Percentiles rank a stretch among this genome's conserved stretches.
Conservation (phyloP, 164 flowering plant genomes). For the Pachysandra terminalis region DNA sequence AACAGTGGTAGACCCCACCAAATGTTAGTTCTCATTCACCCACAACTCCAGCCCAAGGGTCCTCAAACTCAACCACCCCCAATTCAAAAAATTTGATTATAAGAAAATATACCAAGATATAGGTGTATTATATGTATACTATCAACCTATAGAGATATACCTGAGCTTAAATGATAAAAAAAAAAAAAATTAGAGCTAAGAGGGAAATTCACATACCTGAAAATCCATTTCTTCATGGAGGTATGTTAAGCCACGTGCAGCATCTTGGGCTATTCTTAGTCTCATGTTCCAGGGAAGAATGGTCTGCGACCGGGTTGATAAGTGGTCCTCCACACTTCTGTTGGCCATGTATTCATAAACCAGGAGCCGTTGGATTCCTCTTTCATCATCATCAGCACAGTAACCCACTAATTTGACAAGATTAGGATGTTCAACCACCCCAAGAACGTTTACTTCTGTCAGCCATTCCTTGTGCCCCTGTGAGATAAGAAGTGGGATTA, state of each 20-base stretch:
- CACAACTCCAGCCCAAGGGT: too few relatives aligned
- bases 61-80: too few relatives aligned
- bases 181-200: too few relatives aligned
- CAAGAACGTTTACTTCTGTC: constrained; percentile 91
- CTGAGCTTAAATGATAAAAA: background rate
- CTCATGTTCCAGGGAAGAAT: constrained; percentile 80
- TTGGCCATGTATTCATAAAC: constrained; percentile 87
- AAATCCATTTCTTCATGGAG: constrained; percentile 92
- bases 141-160: background rate
- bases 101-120: too few relatives aligned
- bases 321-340: constrained; percentile 78
- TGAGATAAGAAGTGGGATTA: constrained; percentile 4
- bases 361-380: constrained; percentile 89
- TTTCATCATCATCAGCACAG: constrained; percentile 92
- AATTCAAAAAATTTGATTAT: too few relatives aligned
- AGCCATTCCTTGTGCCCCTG: constrained; percentile 99
- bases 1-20: too few relatives aligned
- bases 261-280: constrained; percentile 75
- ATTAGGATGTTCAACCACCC: constrained; percentile 89
- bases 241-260: constrained; percentile 87
- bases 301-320: constrained; percentile 42
- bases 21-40: too few relatives aligned
- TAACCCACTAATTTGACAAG: constrained; percentile 90
- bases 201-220: constrained; percentile 49
- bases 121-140: too few relatives aligned